phyloP scores from a whole-genome alignment of 2,329 filamentous ascomycete genomes.

The Chalara sp. region DNA sequence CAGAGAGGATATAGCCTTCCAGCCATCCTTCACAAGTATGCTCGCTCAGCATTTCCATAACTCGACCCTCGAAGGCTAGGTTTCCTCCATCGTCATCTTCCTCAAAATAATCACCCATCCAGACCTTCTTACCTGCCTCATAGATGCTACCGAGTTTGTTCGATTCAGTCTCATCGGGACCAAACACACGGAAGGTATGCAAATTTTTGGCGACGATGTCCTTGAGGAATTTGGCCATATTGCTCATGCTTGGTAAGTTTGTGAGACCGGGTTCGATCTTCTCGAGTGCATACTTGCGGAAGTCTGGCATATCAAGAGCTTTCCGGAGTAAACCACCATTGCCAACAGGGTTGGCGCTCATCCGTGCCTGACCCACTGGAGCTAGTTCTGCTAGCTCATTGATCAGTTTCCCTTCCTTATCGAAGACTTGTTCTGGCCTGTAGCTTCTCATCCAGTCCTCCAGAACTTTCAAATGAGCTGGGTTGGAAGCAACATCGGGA shows the following conservation, averaged over 20 bases:
- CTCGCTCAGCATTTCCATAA: constrained; percentile 82
- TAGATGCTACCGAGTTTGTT: constrained; percentile 72
- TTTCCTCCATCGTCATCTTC: constrained; percentile 72
- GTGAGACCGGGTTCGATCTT: constrained; percentile 54
- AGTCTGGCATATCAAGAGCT: constrained; percentile 63
- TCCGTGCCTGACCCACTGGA: constrained; percentile 58
- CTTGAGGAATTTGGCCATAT: constrained; percentile 60
- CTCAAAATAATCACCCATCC: constrained; percentile 70
- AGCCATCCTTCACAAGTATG: constrained; percentile 77
- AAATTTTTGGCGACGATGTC: constrained; percentile 61
- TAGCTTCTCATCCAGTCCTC: constrained; percentile 76
- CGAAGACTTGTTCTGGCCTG: constrained; percentile 65
- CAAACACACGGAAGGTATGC: constrained; percentile 67
- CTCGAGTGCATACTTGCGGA: constrained; percentile 58
- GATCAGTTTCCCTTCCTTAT: constrained; percentile 54
- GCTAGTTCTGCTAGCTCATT: constrained; percentile 57
- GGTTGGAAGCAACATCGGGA: constrained; percentile 59
- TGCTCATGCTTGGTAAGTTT: constrained; percentile 58
- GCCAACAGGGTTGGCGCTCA: constrained; percentile 71
- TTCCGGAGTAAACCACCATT: constrained; percentile 64
- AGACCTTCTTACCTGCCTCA: constrained; percentile 69
- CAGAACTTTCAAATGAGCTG: constrained; percentile 58
- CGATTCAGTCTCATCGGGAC: constrained; percentile 74
- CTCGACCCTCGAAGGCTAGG: constrained; percentile 58
- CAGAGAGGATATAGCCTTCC: constrained; percentile 70